Base-by-base conservation (phyloP, 176 grass and related monocot species). In the Eragrostis curvula region DNA sequence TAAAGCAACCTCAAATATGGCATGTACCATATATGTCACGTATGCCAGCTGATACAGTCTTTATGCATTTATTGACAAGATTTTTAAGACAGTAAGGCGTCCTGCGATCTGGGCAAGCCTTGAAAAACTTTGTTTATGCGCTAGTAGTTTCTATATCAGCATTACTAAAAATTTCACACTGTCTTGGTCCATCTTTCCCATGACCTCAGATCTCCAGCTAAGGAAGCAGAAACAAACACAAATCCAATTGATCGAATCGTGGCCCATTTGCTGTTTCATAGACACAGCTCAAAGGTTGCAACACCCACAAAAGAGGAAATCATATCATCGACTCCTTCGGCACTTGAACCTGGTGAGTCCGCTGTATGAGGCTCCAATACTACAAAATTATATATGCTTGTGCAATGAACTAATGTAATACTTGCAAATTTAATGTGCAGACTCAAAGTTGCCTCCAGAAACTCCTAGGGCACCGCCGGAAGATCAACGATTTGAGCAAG, bases 231-330 rank as follows among this genome's bases (percentile, higher is more conserved):
- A 87, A 91, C 92, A 71, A 66, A 70, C 53, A 94, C 92, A 62
- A 94, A 94, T 86, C 92, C 86, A 82, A 86, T 91, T 1, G 92
- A 94, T 79, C 85, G 92, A 18, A 84, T 90, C 49, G 92, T 94
- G 51, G 92, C 88, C 14, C 88, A 86, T 85, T 88, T 94, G 49
- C 66, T 94, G 51, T 94, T 94, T 81, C 88, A 91, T 77, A 87
- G 63, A 80, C 84, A 79, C 71, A 71, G 52, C 36, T 77, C 87
- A 71, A 79, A 63, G 73, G 45, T 84, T 64, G 39, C 72, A 56
- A 79, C 47, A 79, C 17, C 73, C 46, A 50, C 82, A 58, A 94
- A 89, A 75, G 83, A 87, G 66, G 87, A 94, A 82, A 84, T 63
- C 39, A 36, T 79, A 82, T 79, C 66, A 29, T 83, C 43, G 50